Percentiles rank a stretch among this genome's conserved stretches.
Evolutionary conservation across 345 rosid species (phyloP).

Genomic region (Murraya paniculata): DNA sequence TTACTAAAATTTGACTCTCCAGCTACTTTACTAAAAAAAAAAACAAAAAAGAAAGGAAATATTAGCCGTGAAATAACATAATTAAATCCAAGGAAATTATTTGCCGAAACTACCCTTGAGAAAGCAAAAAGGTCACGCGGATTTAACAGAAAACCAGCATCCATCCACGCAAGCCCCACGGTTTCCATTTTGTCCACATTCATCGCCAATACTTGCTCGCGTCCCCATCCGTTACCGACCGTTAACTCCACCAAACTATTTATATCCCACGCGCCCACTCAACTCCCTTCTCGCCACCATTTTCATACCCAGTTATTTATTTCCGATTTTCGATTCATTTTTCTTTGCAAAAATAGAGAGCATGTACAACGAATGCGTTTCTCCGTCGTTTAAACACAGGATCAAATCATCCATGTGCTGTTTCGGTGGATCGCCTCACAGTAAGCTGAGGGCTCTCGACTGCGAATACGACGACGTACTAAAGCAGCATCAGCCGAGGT

Average conservation of each 20-base stretch:
- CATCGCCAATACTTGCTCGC: background rate
- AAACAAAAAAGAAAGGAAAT: background rate
- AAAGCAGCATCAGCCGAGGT: conserved; percentile 6
- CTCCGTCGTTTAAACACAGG: conserved; percentile 37
- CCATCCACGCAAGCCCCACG: conserved; percentile 37
- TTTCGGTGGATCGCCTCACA: conserved; percentile 20
- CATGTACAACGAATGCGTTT: conserved; percentile 27
- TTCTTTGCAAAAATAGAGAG: background rate
- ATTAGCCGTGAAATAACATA: background rate
- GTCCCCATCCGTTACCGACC: conserved; percentile 15
- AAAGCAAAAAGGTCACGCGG: background rate
- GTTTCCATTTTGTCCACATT: conserved; percentile 3
- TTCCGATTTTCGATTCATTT: background rate
- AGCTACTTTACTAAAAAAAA: background rate
- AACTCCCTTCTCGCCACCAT: background rate
- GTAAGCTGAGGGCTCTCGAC: background rate
- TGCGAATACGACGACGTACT: background rate
- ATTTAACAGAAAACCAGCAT: conserved; percentile 1
- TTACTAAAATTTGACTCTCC: too few relatives aligned
- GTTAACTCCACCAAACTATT: background rate
- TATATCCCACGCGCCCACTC: background rate
- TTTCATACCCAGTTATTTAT: background rate
- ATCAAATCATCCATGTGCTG: conserved; percentile 49
- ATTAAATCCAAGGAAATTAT: too few relatives aligned
- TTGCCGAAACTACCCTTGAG: background rate